Base-by-base conservation (phyloP, 2,329 filamentous ascomycete genomes). In the Fusarium gaditjirri region DNA sequence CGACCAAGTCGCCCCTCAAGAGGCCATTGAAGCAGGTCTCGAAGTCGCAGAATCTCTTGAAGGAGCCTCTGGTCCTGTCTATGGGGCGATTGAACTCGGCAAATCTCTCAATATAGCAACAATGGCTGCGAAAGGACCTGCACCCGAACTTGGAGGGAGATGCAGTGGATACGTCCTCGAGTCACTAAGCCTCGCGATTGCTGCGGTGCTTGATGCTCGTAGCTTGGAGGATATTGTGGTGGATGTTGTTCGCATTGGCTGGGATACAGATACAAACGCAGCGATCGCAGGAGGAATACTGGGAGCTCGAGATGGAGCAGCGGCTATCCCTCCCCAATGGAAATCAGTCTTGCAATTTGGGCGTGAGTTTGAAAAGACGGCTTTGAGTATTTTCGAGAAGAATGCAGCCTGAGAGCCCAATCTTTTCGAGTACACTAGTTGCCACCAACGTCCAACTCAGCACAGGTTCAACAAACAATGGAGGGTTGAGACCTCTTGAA, bases 191-290 rank as follows among this genome's bases (percentile, higher is more conserved):
- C 36, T 86, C 8, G 81, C 81, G 0, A 74, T 86, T 2, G 83
- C 84, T 0, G 84, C 85, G 0, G 41, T 85, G n/a, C 61, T 85
- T 5, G 84, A 86, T 58, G 31, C 62, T 2, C 75, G 84, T 39
- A 62, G 72, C 13, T 67, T 85, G 8, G 84, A 84, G 50, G 83
- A 86, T n/a, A 72, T 85, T 14, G 61, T 86, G 8, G 80, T 86
- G 0, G 84, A 86, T 70, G 81, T 86, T 25, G 82, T 86, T 12
- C 73, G 83, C 8, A 76, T 86, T 36, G 84, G 85, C 4, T 74
- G 72, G 21, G 84, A 86, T 61, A 83, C 84, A 2, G 85, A 86
- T 65, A 86, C 84, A 0, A 86, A 86, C 59, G 84, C 72, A 1
- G 84, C 84, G 1, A 81, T 86, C 44, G 83, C 84, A 0, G 84